Evolutionary conservation across 2,329 filamentous ascomycete genomes (phyloP).

Genomic region (Ophiosphaerella herpotricha): DNA sequence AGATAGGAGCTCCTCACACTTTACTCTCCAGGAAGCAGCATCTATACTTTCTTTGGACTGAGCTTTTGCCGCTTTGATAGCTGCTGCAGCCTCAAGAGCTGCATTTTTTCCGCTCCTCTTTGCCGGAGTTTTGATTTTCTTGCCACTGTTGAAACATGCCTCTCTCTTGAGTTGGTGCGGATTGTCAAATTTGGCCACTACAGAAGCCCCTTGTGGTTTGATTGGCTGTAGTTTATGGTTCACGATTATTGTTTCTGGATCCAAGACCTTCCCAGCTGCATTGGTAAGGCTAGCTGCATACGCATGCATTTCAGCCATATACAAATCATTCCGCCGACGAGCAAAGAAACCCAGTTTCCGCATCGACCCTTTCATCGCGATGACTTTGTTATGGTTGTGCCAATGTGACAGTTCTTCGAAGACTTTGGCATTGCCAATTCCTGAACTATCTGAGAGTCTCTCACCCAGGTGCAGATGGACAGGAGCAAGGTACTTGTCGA

Average conservation of each 20-base stretch:
- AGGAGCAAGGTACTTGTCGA: constrained; percentile 54
- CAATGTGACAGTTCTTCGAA: constrained; percentile 61
- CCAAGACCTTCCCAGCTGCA: constrained; percentile 63
- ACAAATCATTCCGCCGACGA: constrained; percentile 62
- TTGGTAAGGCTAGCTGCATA: constrained; percentile 75
- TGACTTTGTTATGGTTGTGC: constrained; percentile 63
- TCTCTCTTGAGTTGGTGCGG: too few species aligned
- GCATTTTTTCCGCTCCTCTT: constrained; percentile 6
- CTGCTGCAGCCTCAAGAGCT: constrained; percentile 8
- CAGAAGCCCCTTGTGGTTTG: constrained; percentile 8
- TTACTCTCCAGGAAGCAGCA: constrained; percentile 5
- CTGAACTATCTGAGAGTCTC: constrained; percentile 22
- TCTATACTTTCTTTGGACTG: constrained; percentile 6
- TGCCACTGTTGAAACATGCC: background rate
- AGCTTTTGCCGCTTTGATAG: constrained; percentile 6
- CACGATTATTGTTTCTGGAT: constrained; percentile 67
- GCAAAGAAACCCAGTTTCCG: constrained; percentile 36
- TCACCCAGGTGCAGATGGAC: constrained; percentile 46
- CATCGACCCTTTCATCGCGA: constrained; percentile 49
- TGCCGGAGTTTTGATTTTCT: constrained; percentile 3
- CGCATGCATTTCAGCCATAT: constrained; percentile 68
- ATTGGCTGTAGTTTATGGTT: background rate
- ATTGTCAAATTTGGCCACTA: constrained; percentile 22
- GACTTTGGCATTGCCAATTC: constrained; percentile 46
- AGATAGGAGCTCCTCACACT: constrained; percentile 5